Conservation (phyloP, 2,329 filamentous ascomycete species). For the Aspergillus arachidicola region DNA sequence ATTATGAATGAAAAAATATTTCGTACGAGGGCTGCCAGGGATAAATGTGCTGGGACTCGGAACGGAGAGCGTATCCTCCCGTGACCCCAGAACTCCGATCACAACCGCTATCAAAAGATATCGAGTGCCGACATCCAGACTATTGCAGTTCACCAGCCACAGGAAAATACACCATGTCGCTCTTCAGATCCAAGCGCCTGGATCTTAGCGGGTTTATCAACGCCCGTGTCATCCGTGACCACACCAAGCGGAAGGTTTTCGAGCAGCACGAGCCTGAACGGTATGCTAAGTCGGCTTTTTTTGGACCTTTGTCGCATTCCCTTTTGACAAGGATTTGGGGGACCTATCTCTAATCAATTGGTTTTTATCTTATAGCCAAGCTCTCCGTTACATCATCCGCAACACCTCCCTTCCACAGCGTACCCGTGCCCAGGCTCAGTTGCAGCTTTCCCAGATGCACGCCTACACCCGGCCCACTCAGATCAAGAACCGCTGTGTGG, state of each 20-base stretch:
- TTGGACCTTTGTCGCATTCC: constrained; percentile 1
- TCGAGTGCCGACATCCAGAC: not conserved
- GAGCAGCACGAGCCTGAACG: constrained; percentile 84
- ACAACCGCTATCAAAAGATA: constrained; percentile 13
- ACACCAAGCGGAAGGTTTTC: constrained; percentile 94
- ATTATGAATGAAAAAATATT: fast-evolving
- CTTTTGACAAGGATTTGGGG: not conserved
- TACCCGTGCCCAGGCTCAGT: constrained; percentile 85
- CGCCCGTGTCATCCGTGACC: constrained; percentile 83
- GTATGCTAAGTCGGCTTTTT: constrained; percentile 50
- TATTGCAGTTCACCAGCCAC: not conserved
- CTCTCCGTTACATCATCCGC: constrained; percentile 86
- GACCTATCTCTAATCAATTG: constrained; percentile 5
- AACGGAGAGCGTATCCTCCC: constrained; percentile 2
- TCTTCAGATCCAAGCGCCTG: constrained; percentile 87
- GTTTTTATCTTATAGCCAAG: constrained; percentile 66
- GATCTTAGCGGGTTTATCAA: constrained; percentile 89
- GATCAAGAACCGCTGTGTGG: constrained; percentile 89
- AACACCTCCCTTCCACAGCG: constrained; percentile 84
- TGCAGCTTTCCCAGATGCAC: constrained; percentile 94
- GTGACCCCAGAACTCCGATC: constrained; percentile 19
- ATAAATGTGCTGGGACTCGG: too few species aligned
- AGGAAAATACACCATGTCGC: constrained; percentile 63
- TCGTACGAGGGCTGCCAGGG: too few species aligned
- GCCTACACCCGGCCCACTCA: constrained; percentile 91